Percentiles rank a stretch among this genome's conserved stretches.
These are phyloP conservation scores for Colletotrichum horii DNA, from an alignment of 2,329 filamentous ascomycete genomes.

Conservation along the genomic window DNA sequence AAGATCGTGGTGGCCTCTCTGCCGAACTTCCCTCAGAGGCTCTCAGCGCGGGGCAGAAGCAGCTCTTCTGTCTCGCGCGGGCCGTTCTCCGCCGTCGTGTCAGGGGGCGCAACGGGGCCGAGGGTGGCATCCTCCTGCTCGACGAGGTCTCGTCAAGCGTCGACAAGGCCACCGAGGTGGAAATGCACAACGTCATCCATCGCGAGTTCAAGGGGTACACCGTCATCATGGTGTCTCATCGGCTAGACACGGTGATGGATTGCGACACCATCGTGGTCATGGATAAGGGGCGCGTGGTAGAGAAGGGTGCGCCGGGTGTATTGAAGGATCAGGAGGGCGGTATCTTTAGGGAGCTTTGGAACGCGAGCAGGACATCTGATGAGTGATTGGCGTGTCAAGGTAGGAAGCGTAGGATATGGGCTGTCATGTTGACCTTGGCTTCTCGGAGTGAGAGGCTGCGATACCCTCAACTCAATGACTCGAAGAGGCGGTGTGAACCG, in stretches of 20 bases:
- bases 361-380: not conserved
- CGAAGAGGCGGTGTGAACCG: not conserved
- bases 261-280: conserved; percentile 51
- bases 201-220: conserved; percentile 45
- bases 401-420: not conserved
- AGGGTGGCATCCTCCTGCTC: conserved; percentile 32
- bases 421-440: not conserved
- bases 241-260: conserved; percentile 49
- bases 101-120: not conserved
- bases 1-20: conserved; percentile 37
- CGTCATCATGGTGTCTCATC: conserved; percentile 47
- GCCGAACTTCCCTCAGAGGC: conserved; percentile 49
- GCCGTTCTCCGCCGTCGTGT: conserved; percentile 55
- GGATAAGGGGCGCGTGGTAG: conserved; percentile 44
- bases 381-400: not conserved
- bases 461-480: not conserved
- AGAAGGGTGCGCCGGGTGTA: conserved; percentile 25
- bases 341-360: conserved; percentile 7
- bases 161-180: conserved; percentile 35
- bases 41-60: conserved; percentile 64
- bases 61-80: conserved; percentile 67
- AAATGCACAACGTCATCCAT: conserved; percentile 34
- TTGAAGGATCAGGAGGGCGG: not conserved
- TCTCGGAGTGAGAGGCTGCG: not conserved
- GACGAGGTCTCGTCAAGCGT: conserved; percentile 39